Evolutionary conservation across 768 basidiomycete species (phyloP), one percentile per base, ranked within the genome.

Genomic region (Tylopilus subfusipes): DNA sequence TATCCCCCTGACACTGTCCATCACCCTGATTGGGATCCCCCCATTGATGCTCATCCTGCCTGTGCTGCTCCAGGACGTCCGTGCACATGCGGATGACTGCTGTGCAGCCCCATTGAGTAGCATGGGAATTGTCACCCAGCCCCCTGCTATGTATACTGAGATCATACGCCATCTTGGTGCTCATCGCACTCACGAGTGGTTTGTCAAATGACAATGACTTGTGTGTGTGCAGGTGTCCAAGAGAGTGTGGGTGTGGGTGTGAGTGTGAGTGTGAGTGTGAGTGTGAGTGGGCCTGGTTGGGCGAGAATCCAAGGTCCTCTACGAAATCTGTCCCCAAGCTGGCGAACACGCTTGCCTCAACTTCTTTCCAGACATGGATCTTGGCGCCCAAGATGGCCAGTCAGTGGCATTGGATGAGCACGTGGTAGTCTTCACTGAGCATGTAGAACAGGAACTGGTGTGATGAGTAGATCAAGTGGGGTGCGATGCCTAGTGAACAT

Each of bases 391-490:
- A 68, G 31, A 85, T 74, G 53, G 84, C 82, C 43, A 88, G 76
- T 50, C 82, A 80, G 56, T 81, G 82, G 4, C 78, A 77, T 31
- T 83, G 82, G 34, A 86, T 80, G n/a, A 89, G 80, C 0, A 88
- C 86, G 52, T 91, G 85, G 64, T 92, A 90, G 60, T 93, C 85
- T 57, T 86, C 83, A 13, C 83, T 82, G 1, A 93, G 78, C 2
- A 83, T 78, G 61, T 82, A 79, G 75, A 96, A 96, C 12, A 84
- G 76, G 66, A 96, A 91, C 56, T 95, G 91, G 59, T 92, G 89
- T 0, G 85, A 82, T 18, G 91, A 83, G 69, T 96, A 96, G 29
- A 97, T 78, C 1, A 88, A 78, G 0, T 84, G 79, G 3, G 92
- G 88, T 0, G 90, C 77, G 33, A 90, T 74, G 2, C 70, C 74